Evolutionary conservation across 225 moss, liverwort and hornwort species (phyloP).

Genomic region (Pseudisothecium myosuroides): DNA sequence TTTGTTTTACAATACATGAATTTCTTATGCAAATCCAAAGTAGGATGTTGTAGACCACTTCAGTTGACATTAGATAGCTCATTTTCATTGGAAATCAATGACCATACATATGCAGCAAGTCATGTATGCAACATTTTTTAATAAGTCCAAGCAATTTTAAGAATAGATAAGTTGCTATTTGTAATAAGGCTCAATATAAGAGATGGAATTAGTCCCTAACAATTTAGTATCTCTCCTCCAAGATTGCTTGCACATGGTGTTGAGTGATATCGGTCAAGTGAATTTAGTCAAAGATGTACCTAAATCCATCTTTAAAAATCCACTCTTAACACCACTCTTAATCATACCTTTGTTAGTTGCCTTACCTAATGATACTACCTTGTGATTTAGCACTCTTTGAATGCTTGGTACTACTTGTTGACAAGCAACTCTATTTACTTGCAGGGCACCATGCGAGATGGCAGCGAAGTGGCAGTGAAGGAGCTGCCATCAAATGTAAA

Average conservation of each 20-base stretch:
- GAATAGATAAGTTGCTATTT: not conserved
- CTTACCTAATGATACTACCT: not conserved
- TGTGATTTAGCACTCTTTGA: not conserved
- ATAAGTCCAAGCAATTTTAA: not conserved
- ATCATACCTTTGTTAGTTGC: not conserved
- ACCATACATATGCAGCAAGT: not conserved
- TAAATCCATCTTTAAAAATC: not conserved
- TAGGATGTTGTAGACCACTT: not conserved
- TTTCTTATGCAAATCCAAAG: not conserved
- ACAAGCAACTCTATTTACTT: not conserved
- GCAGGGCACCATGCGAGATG: conserved; percentile 47
- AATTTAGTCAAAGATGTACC: not conserved
- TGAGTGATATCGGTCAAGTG: not conserved
- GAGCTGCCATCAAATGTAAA: conserved; percentile 33
- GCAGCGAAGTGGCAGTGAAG: conserved; percentile 53
- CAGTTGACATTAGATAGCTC: not conserved
- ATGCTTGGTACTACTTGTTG: not conserved
- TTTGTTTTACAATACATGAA: not conserved
- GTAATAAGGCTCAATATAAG: not conserved
- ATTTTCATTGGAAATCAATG: not conserved
- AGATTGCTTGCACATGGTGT: not conserved
- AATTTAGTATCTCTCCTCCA: not conserved
- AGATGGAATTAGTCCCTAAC: not conserved
- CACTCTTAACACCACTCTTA: no score
- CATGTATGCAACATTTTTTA: not conserved